Evolutionary conservation across 2,329 filamentous ascomycete genomes (phyloP), one percentile per base, ranked within the genome.

Genomic region (Aspergillus sp.): DNA sequence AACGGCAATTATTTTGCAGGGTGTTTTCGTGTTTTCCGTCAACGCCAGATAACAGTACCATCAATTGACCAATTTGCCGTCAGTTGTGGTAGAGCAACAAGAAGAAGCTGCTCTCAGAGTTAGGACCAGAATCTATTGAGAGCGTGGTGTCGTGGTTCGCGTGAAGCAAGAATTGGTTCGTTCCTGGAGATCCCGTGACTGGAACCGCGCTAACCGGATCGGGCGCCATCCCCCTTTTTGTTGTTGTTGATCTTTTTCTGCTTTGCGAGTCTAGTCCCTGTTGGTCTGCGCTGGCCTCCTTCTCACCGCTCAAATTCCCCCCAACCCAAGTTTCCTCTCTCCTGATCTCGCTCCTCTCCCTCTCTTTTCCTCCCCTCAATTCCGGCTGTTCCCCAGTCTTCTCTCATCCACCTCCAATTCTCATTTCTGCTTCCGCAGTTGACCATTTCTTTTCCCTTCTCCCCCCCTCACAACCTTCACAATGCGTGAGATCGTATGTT

Each of bases 401-500:
- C 51, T 57, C 61, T 53, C 55, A 56, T 47, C 52, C 52, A 48
- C 40, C 56, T 54, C 23, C 50, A 50, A 47, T 57, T 54, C 49
- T 21, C 27, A 39, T 53, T 53, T 21, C 56, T 43, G 21, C 60
- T 52, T 57, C 63, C 53, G 62, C 56, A 62, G 61, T 47, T 50
- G 44, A 55, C 44, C 58, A 33, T 55, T 64, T 60, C 59, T 51
- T 48, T 39, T 55, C 54, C 59, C 41, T 60, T 54, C 57, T 56
- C 37, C 27, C 55, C 52, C 21, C 52, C 56, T 51, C 58, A 46
- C 62, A 46, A 61, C 64, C 69, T 70, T 71, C 84, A 88, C 80
- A 67, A 89, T 89, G 86, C 86, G 86, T 86, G 86, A 89, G 82
- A 89, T 89, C 75, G 86, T 89, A 81, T 79, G 86, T 86, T 68